Evolutionary conservation across 2,329 filamentous ascomycete species (phyloP).

Genomic region (Colletotrichum sp.): DNA sequence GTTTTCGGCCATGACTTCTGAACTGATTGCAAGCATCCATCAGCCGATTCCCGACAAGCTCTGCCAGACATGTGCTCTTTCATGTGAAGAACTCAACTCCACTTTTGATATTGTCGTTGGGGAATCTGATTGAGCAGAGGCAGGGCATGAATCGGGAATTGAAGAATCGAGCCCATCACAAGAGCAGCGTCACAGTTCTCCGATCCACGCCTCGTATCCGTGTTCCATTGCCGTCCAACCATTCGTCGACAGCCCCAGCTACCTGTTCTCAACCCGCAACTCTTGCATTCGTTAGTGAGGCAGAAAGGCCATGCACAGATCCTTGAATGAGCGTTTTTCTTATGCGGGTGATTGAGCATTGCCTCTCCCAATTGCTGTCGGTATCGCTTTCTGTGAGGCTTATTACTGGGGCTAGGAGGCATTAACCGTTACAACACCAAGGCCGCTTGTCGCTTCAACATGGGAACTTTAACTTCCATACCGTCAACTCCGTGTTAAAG

Average conservation of each 20-base stretch:
- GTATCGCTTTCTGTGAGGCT: background rate
- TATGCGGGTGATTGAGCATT: background rate
- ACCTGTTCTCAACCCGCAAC: background rate
- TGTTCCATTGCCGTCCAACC: conserved; percentile 1
- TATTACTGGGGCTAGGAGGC: background rate
- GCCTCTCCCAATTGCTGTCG: background rate
- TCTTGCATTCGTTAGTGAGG: background rate
- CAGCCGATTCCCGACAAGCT: conserved; percentile 14
- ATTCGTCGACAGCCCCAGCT: background rate
- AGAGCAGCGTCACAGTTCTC: background rate
- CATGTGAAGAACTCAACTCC: conserved; percentile 18
- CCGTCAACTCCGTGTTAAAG: background rate
- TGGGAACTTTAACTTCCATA: background rate
- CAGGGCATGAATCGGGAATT: background rate
- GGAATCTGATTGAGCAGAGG: conserved; percentile 9
- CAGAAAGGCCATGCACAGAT: background rate
- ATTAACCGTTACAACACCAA: background rate
- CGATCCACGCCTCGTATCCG: conserved; percentile 13
- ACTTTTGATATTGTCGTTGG: conserved; percentile 17
- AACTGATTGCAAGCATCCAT: conserved; percentile 9
- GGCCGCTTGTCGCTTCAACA: background rate
- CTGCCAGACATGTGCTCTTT: background rate
- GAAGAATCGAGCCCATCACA: background rate
- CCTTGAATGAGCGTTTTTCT: background rate
- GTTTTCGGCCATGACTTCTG: background rate